Evolutionary conservation across 1,284 basidiomycete species (phyloP), one percentile per base, ranked within the genome.

Genomic region (Malassezia japonica): DNA sequence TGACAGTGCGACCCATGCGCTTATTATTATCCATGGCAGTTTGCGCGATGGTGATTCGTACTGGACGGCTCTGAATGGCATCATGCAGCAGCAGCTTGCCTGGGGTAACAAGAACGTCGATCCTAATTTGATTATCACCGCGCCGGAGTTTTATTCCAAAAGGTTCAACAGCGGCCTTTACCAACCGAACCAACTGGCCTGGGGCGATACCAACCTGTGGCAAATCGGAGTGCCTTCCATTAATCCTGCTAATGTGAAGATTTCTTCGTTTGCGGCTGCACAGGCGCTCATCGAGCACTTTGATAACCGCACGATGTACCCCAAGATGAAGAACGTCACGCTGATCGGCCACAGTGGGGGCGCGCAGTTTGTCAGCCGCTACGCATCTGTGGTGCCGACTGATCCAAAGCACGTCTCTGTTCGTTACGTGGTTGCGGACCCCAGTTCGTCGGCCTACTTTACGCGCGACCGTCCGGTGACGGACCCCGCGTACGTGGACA

Each of bases 311-410:
- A 21, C 6, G 1, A 46, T 27, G 6, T 69, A 59, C 41, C 66
- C 66, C 1, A 52, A 57, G 13, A 57, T 69, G 56, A 60, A 62
- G 29, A 46, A 37, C n/a, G 56, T 69, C 40, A 65, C 62, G 8
- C 53, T 69, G n/a, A 52, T 62, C 7, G 66, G 57, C 5, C 65
- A 69, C 45, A 66, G 66, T 10, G 66, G 63, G 2, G 66, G 66
- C 2, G 63, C 49, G 4, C 62, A 67, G 54, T 49, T 65, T 39
- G 33, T 65, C 23, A 58, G 58, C 35, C 44, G 66, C 10, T 62
- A 66, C 16, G 65, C 61, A 0, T 3, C 48, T 10, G 57, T 60
- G 15, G 50, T 60, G 0, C 42, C 38, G 1, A 10, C 13, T 2
- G 3, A 36, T 1, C 49, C 53, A 0, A 8, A 23, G 8, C 9